A percentile compares a stretch with the other conserved stretches of the same genome.
Evolutionary conservation across 495 filamentous ascomycete species (phyloP).

Genomic region (Evansstolkia leycettana): DNA sequence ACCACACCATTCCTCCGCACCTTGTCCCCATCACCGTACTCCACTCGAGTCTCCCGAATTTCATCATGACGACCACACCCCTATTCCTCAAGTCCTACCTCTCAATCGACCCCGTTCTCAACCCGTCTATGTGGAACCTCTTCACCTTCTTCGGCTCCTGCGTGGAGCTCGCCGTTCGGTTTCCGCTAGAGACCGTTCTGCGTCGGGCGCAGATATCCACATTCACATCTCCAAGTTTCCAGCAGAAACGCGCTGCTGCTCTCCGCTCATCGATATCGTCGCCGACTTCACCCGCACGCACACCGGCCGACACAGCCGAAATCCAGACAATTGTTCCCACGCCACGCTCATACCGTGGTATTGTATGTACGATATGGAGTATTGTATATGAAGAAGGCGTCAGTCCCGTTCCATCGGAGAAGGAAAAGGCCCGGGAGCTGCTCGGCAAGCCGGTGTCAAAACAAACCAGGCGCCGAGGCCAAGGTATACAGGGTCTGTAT

Average conservation of each 20-base stretch:
- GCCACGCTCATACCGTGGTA: conserved; percentile 54
- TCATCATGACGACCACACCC: conserved; percentile 68
- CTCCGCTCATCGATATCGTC: conserved; percentile 5
- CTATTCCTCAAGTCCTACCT: conserved; percentile 69
- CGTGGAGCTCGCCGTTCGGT: conserved; percentile 68
- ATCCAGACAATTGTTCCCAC: conserved; percentile 62
- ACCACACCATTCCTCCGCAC: conserved; percentile 54
- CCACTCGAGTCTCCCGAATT: conserved; percentile 66
- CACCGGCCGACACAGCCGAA: conserved; percentile 22
- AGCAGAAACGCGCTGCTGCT: conserved; percentile 43
- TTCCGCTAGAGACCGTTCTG: conserved; percentile 86
- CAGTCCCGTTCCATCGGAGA: conserved; percentile 16
- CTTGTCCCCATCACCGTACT: conserved; percentile 77
- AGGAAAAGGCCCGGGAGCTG: conserved; percentile 22
- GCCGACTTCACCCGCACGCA: conserved; percentile 21
- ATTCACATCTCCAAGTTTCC: conserved; percentile 32
- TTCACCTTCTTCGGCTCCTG: conserved; percentile 64
- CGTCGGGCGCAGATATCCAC: conserved; percentile 74
- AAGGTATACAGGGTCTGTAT: conserved; percentile 76
- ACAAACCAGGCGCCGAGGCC: conserved; percentile 48
- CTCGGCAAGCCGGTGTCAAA: conserved; percentile 20
- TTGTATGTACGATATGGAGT: conserved; percentile 76
- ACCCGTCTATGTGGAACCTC: conserved; percentile 66
- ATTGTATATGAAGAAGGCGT: conserved; percentile 77
- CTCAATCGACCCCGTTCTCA: conserved; percentile 67